A percentile compares a stretch with the other conserved stretches of the same genome.
These are phyloP conservation scores for Chaetomium olivaceum DNA, from an alignment of 2,329 filamentous ascomycete species.

Conservation along the genomic window DNA sequence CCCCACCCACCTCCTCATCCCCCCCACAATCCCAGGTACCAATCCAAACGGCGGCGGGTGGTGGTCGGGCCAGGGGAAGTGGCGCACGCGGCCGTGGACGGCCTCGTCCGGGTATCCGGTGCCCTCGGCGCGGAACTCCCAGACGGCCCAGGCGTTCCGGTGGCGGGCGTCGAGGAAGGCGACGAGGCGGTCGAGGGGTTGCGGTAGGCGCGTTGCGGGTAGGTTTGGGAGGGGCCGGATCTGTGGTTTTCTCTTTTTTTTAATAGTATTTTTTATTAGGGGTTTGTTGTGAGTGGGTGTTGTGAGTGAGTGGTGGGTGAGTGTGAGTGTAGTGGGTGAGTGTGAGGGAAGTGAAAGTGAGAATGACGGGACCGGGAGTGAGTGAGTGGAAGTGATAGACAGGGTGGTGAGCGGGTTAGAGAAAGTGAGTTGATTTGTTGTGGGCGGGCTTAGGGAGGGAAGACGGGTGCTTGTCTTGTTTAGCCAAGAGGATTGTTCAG, in stretches of 20 bases:
- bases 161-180: constrained; percentile 86
- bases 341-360: too few species aligned
- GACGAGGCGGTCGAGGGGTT: constrained; percentile 89
- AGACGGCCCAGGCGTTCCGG: constrained; percentile 84
- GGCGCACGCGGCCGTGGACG: constrained; percentile 80
- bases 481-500: background rate
- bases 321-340: too few species aligned
- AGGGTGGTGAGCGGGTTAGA: too few species aligned
- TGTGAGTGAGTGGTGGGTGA: too few species aligned
- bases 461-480: too few species aligned
- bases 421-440: background rate
- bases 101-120: constrained; percentile 92
- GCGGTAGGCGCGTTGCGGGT: constrained; percentile 88
- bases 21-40: constrained; percentile 84
- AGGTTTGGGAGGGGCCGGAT: constrained; percentile 85
- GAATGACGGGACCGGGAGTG: too few species aligned
- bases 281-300: too few species aligned
- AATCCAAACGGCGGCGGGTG: constrained; percentile 92
- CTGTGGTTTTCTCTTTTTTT: constrained; percentile 45
- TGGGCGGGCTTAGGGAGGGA: background rate
- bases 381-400: too few species aligned
- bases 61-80: constrained; percentile 97
- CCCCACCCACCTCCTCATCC: constrained; percentile 86
- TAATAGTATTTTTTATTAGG: too few species aligned
- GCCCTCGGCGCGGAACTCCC: constrained; percentile 96